phyloP scores from a whole-genome alignment of 768 basidiomycete genomes.

The Hygrophorus russula region DNA sequence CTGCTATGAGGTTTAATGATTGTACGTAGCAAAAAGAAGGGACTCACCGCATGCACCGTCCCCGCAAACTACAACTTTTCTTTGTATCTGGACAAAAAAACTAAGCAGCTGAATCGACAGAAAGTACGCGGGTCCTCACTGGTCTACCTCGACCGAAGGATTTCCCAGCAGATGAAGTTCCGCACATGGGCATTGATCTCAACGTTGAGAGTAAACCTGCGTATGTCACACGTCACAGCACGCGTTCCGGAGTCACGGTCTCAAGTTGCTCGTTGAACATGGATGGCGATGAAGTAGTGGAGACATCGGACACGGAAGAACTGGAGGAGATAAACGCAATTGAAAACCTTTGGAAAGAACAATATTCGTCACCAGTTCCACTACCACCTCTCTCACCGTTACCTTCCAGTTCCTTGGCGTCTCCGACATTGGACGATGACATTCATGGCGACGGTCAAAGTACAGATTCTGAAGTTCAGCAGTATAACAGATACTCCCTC shows the following conservation, averaged over 20 bases:
- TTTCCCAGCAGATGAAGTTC: constrained; percentile 35
- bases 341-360: constrained; percentile 5
- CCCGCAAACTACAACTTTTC: constrained; percentile 80
- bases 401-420: background rate
- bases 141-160: constrained; percentile 49
- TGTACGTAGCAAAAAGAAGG: background rate
- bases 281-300: constrained; percentile 36
- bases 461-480: constrained; percentile 3
- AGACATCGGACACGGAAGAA: constrained; percentile 58
- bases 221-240: background rate
- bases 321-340: constrained; percentile 27
- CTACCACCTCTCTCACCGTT: background rate
- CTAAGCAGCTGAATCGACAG: background rate
- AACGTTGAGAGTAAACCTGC: background rate
- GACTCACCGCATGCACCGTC: constrained; percentile 84
- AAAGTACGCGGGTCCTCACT: constrained; percentile 20
- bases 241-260: background rate
- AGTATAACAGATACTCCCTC: constrained; percentile 36
- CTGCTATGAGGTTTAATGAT: too few relatives aligned
- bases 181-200: constrained; percentile 49
- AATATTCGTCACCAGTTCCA: background rate
- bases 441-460: constrained; percentile 2
- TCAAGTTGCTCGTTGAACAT: constrained; percentile 8
- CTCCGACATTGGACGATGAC: background rate
- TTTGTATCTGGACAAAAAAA: constrained; percentile 26